Evolutionary conservation across 202 grass and related monocot genomes (phyloP), one percentile per base, ranked within the genome.

Genomic region (Dendrocalamus latiflorus): DNA sequence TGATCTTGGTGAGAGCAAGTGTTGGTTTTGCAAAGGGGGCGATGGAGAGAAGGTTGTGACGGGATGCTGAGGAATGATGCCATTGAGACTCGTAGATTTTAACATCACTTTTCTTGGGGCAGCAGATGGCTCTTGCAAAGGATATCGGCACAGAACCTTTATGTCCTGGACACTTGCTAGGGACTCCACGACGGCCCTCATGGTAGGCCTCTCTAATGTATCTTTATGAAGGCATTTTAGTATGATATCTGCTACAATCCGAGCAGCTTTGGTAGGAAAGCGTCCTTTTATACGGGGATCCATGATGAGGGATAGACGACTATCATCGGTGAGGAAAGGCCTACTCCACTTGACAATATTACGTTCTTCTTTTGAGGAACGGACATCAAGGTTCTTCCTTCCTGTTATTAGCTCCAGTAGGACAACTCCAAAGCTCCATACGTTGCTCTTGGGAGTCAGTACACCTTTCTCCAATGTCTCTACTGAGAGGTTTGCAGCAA

Each of bases 391-490:
- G 71, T 98, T 98, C 75, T 85, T 95, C 59, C 87, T 89, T 50
- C 93, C 96, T 7, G 96, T 98, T 65, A 98, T 92, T 87, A 98
- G 79, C 78, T 98, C 96, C 20, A 98, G 89, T 24, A 98, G 79
- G 63, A 98, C 87, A 60, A 95, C 85, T 51, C 96, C 96, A 72
- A 95, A 98, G 74, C 93, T 93, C 92, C 93, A 98, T 44, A 98
- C 93, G 1, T 95, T 98, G 77, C 92, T 95, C 84, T 98, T 98
- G 17, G 96, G 96, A 74, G 96, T 98, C 67, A 98, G 69, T 45
- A 93, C 78, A 56, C 93, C 92, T 87, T 95, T 95, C 81, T 93
- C 96, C 85, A 98, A 89, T 33, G 96, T 98, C 84, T 98, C 96
- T 30, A 89, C 90, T 2, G 96, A 95, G 60, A 98, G 69, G 53